Conservation (phyloP, 2,329 filamentous ascomycete species). For the Botrytis medusae region DNA sequence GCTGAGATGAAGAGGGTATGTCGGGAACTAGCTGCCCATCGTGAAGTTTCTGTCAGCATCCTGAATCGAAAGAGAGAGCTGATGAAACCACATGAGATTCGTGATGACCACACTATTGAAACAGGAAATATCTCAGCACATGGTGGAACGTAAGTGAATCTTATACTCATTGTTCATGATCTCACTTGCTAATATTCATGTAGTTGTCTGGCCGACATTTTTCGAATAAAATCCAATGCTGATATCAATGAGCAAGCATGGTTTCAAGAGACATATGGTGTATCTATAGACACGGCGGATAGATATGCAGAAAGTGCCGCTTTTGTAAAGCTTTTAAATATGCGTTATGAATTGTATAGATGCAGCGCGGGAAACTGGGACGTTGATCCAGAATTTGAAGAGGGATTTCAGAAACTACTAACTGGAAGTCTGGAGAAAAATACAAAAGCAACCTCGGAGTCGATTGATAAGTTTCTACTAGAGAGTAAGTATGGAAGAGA, state of each 20-base stretch:
- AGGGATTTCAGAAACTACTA: neutral
- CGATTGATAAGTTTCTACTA: neutral
- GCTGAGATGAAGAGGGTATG: neutral
- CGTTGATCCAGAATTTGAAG: neutral
- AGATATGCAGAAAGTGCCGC: neutral
- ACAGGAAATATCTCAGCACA: slow-evolving; percentile 5
- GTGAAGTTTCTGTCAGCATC: slow-evolving; percentile 9
- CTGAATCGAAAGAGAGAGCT: slow-evolving; percentile 5
- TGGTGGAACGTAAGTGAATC: slow-evolving; percentile 15
- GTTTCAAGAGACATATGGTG: slow-evolving; percentile 1
- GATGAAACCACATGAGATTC: neutral
- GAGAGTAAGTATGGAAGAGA: neutral
- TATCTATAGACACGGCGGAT: neutral
- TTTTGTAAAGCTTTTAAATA: slow-evolving; percentile 8
- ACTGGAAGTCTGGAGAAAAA: neutral
- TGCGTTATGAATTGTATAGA: slow-evolving; percentile 10
- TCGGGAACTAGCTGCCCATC: neutral
- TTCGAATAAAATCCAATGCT: neutral
- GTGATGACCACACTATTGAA: neutral
- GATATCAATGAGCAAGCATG: neutral
- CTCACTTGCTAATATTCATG: neutral
- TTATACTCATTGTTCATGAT: neutral
- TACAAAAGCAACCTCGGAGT: neutral
- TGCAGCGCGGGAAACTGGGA: neutral
- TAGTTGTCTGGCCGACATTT: slow-evolving; percentile 12